phyloP scores from a whole-genome alignment of 352 stramenopile species.

The Plasmopara muralis region DNA sequence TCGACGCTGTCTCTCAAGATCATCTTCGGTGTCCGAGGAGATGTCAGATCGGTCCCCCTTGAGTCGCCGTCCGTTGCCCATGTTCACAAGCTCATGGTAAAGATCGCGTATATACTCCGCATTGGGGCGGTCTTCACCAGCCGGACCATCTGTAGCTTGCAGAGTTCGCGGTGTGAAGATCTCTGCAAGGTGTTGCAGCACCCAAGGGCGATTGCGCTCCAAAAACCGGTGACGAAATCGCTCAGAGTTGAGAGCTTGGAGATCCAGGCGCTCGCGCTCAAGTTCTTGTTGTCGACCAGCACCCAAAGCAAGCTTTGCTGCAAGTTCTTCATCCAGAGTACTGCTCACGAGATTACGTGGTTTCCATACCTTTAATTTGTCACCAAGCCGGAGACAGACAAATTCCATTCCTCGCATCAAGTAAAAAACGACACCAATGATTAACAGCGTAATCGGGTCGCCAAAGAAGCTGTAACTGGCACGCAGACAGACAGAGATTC shows the following conservation, averaged over 20 bases:
- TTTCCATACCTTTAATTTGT: conserved; percentile 88
- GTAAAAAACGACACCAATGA: conserved; percentile 79
- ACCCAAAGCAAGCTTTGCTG: conserved; percentile 90
- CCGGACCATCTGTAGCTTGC: conserved; percentile 34
- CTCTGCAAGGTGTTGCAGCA: conserved; percentile 94
- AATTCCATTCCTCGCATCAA: conserved; percentile 66
- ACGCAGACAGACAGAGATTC: conserved; percentile 91
- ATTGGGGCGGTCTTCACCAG: conserved; percentile 50
- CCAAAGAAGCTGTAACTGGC: conserved; percentile 90
- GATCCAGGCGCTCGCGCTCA: conserved; percentile 92
- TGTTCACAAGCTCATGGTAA: conserved; percentile 94
- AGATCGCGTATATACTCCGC: conserved; percentile 94
- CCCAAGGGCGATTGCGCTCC: conserved; percentile 95
- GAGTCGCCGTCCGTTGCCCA: conserved; percentile 84
- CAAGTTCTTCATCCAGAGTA: conserved; percentile 94
- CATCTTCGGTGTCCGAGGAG: conserved; percentile 89
- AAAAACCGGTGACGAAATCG: conserved; percentile 95
- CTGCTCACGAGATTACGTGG: conserved; percentile 85
- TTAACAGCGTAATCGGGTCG: conserved; percentile 87
- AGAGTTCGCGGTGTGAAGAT: conserved; percentile 92
- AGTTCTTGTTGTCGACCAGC: conserved; percentile 91
- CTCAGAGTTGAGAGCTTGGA: conserved; percentile 95
- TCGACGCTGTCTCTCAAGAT: conserved; percentile 81
- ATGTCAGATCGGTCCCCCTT: conserved; percentile 89
- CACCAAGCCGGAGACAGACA: conserved; percentile 54